A percentile compares a stretch with the other conserved stretches of the same genome.
phyloP scores from a whole-genome alignment of 179 eudicot genomes.

The Spinacia oleracea region DNA sequence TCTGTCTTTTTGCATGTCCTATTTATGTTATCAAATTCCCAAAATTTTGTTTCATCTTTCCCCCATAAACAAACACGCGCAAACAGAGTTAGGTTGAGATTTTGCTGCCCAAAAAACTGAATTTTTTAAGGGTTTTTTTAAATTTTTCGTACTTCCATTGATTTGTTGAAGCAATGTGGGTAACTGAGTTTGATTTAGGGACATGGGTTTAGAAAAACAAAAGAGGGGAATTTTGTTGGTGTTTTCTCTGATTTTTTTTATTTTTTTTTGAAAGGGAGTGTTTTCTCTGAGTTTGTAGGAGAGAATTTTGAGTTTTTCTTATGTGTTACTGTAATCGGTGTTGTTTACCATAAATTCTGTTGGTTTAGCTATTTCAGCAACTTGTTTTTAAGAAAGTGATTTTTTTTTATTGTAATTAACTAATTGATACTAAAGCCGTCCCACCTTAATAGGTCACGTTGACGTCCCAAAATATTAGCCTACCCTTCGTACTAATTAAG shows the following conservation, averaged over 20 bases:
- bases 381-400: not conserved
- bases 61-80: not conserved
- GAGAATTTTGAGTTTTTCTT: not conserved
- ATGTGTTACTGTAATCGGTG: slow-evolving; percentile 7
- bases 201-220: slow-evolving; percentile 9
- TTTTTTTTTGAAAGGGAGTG: too few species aligned
- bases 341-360: not conserved
- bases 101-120: not conserved
- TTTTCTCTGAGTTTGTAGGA: not conserved
- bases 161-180: slow-evolving; percentile 11
- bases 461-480: too few species aligned
- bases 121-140: not conserved
- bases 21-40: slow-evolving; percentile 5
- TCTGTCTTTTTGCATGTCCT: slow-evolving; percentile 22
- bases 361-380: not conserved
- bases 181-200: not conserved
- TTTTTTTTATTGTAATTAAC: too few species aligned
- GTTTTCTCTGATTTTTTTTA: not conserved
- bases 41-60: not conserved
- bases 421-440: too few species aligned
- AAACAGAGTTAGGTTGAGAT: not conserved
- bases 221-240: not conserved
- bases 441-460: too few species aligned
- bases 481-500: too few species aligned
- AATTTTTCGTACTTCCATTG: not conserved